These are phyloP conservation scores for Daedalea quercina DNA, from an alignment of 768 basidiomycete species.

Conservation along the genomic window DNA sequence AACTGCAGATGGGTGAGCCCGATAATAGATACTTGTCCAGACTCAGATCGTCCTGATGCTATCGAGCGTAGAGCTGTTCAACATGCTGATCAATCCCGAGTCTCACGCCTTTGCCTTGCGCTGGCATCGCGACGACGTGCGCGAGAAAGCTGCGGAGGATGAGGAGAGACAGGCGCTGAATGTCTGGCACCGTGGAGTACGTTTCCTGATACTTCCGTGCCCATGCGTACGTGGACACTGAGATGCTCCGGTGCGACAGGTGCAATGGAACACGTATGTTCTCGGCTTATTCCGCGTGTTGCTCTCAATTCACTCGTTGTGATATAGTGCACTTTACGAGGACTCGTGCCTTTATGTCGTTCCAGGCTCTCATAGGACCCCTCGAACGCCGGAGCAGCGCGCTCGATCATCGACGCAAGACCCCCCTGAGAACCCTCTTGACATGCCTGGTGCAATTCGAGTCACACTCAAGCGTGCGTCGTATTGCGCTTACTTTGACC, in stretches of 20 bases:
- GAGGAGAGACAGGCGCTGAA: slow-evolving; percentile 55
- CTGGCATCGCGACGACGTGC: slow-evolving; percentile 78
- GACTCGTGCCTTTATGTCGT: slow-evolving; percentile 69
- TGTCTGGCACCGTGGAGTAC: slow-evolving; percentile 60
- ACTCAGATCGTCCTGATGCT: neutral
- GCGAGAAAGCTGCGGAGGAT: slow-evolving; percentile 45
- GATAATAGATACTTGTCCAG: neutral
- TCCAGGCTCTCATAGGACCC: slow-evolving; percentile 55
- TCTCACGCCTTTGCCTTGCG: slow-evolving; percentile 61
- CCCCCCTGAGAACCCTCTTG: slow-evolving; percentile 50
- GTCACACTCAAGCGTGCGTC: slow-evolving; percentile 46
- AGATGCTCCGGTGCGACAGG: slow-evolving; percentile 30
- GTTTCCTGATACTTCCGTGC: slow-evolving; percentile 14
- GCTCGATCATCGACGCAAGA: slow-evolving; percentile 41
- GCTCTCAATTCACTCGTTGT: neutral
- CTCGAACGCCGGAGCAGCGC: slow-evolving; percentile 54
- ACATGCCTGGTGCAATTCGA: slow-evolving; percentile 63
- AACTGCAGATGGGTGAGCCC: slow-evolving; percentile 68
- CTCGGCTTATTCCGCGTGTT: neutral
- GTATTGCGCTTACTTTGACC: neutral
- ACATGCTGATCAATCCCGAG: slow-evolving; percentile 65
- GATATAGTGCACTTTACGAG: slow-evolving; percentile 51
- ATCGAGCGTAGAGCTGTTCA: slow-evolving; percentile 54
- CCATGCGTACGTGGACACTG: neutral
- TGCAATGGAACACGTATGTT: slow-evolving; percentile 79